A percentile compares a stretch with the other conserved stretches of the same genome.
These are phyloP conservation scores for Diaporthe australafricana DNA, from an alignment of 2,329 filamentous ascomycete species.

Conservation along the genomic window DNA sequence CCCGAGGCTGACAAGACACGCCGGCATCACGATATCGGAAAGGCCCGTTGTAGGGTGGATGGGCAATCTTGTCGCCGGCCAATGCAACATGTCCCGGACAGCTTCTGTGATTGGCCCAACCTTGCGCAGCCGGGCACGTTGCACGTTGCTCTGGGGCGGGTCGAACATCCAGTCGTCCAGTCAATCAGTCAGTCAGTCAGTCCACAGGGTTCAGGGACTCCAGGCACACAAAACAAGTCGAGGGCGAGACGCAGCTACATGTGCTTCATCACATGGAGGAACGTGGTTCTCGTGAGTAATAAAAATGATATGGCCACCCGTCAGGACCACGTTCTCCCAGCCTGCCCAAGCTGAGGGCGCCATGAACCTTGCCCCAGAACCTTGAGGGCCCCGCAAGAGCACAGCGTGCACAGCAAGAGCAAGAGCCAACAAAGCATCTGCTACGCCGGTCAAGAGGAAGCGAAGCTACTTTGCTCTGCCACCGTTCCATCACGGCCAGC, in stretches of 20 bases:
- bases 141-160: slow-evolving; percentile 2
- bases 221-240: slow-evolving; percentile 16
- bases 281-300: slow-evolving; percentile 25
- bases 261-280: slow-evolving; percentile 25
- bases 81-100: slow-evolving; percentile 17
- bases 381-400: slow-evolving; percentile 8
- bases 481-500: slow-evolving; percentile 1
- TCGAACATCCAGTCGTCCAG: neutral
- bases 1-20: slow-evolving; percentile 1
- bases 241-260: slow-evolving; percentile 14
- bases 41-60: neutral
- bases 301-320: neutral
- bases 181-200: neutral
- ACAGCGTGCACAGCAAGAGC: neutral
- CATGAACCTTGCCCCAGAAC: slow-evolving; percentile 22
- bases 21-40: slow-evolving; percentile 1
- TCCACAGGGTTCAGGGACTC: slow-evolving; percentile 19
- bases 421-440: neutral
- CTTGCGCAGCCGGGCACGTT: slow-evolving; percentile 1
- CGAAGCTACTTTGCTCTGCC: slow-evolving; percentile 22
- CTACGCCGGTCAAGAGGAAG: slow-evolving; percentile 14
- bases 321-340: slow-evolving; percentile 19
- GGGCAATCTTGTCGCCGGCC: slow-evolving; percentile 12
- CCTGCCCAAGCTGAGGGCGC: slow-evolving; percentile 10
- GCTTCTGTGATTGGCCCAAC: slow-evolving; percentile 9